Evolutionary conservation across 352 stramenopile species (phyloP).

Genomic region (Phytophthora boehmeriae): DNA sequence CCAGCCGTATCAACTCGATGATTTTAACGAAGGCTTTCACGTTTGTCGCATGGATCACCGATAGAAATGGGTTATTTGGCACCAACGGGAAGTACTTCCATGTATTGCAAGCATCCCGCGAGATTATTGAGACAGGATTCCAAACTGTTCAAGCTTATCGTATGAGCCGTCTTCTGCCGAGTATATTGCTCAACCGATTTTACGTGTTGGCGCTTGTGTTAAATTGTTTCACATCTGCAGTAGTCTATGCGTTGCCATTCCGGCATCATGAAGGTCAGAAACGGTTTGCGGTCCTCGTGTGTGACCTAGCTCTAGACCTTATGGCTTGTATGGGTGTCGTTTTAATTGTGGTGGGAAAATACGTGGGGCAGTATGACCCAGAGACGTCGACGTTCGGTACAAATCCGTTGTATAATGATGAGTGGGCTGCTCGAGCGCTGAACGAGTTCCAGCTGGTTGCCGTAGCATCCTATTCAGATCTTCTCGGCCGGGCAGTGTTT

Average conservation of each 20-base stretch:
- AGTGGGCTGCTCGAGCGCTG: constrained; percentile 21
- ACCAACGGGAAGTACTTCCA: constrained; percentile 33
- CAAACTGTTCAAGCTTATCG: constrained; percentile 42
- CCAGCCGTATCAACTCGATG: no score
- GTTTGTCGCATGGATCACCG: no score
- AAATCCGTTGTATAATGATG: constrained; percentile 37
- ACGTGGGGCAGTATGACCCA: constrained; percentile 28
- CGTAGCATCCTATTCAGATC: constrained; percentile 24
- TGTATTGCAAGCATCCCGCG: constrained; percentile 15
- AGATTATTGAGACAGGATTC: constrained; percentile 32
- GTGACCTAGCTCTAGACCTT: constrained; percentile 37
- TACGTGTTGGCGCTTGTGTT: constrained; percentile 29
- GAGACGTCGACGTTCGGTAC: constrained; percentile 17
- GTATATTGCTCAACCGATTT: constrained; percentile 27
- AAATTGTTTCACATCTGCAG: constrained; percentile 34
- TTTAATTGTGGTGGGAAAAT: constrained; percentile 22
- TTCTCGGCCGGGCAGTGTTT: constrained; percentile 21
- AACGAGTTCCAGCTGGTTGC: constrained; percentile 33
- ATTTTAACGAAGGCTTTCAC: no score
- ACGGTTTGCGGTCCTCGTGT: constrained; percentile 37
- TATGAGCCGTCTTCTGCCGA: constrained; percentile 34
- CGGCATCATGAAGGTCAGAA: constrained; percentile 14
- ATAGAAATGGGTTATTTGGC: not conserved
- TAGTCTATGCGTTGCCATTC: constrained; percentile 25
- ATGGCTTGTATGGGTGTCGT: constrained; percentile 32